Conservation (phyloP, 768 basidiomycete species). For the Podaxis carcinomalis region DNA sequence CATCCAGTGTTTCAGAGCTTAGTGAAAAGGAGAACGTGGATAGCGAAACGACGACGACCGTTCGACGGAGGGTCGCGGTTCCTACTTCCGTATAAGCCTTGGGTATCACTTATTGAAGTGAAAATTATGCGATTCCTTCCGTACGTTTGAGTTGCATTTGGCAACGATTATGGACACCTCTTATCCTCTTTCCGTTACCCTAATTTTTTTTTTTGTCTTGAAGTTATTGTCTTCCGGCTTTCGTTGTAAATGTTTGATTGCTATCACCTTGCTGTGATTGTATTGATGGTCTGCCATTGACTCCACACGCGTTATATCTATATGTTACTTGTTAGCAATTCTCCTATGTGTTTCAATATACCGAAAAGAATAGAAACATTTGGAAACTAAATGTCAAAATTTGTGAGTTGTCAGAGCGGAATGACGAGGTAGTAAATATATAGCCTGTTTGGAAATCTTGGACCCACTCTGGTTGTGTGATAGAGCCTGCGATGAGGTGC, state of each 20-base stretch:
- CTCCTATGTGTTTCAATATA: neutral
- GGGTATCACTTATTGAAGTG: neutral
- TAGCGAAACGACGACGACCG: constrained; percentile 14
- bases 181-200: neutral
- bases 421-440: neutral
- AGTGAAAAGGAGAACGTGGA: constrained; percentile 62
- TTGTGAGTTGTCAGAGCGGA: neutral
- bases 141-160: neutral
- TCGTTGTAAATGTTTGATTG: constrained; percentile 8
- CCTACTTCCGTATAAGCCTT: constrained; percentile 22
- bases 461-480: too few species aligned
- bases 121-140: neutral
- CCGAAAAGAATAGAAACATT: neutral
- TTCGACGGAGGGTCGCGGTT: constrained; percentile 28
- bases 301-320: constrained; percentile 5
- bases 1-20: constrained; percentile 36
- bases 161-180: constrained; percentile 4
- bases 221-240: neutral
- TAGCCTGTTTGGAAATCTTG: neutral
- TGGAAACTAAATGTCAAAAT: neutral
- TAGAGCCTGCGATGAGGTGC: too few species aligned
- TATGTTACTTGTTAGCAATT: constrained; percentile 2
- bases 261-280: constrained; percentile 10
- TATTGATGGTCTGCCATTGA: neutral
- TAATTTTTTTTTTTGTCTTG: neutral